phyloP scores from a whole-genome alignment of 1,284 basidiomycete genomes.

The Mycosarcoma mackinlayi region DNA sequence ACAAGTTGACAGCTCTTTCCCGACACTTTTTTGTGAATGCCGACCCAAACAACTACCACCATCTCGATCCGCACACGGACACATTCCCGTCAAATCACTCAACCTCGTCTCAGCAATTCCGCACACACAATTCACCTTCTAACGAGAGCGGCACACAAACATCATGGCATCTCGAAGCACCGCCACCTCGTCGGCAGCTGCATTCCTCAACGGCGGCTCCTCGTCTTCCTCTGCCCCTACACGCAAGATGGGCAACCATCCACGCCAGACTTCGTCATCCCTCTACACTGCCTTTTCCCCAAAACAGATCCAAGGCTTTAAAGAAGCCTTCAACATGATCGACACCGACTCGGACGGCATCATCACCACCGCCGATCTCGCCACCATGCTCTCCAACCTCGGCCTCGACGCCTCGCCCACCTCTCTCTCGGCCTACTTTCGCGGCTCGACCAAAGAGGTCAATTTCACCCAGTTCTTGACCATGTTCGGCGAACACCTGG shows the following conservation, averaged over 20 bases:
- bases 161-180: constrained; percentile 26
- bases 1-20: too few species aligned
- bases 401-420: constrained; percentile 43
- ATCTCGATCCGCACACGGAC: neutral
- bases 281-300: constrained; percentile 62
- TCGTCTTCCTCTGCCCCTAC: constrained; percentile 3
- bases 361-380: constrained; percentile 64
- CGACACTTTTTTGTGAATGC: too few species aligned
- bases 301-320: constrained; percentile 69
- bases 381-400: constrained; percentile 63
- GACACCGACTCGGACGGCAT: constrained; percentile 68
- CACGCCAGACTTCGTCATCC: constrained; percentile 57
- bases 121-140: neutral
- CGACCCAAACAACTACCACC: neutral
- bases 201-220: constrained; percentile 35
- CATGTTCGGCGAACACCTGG: constrained; percentile 63
- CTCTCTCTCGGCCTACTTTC: constrained; percentile 25
- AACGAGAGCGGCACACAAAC: neutral
- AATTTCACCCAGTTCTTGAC: constrained; percentile 67
- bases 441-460: constrained; percentile 18
- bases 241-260: constrained; percentile 47
- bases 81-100: neutral
- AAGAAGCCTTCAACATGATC: constrained; percentile 69
- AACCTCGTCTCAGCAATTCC: constrained; percentile 1
- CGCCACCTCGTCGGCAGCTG: constrained; percentile 39